Evolutionary conservation across 164 flowering plant species (phyloP), one percentile per base, ranked within the genome.

Genomic region (Vitis rotundifolia): DNA sequence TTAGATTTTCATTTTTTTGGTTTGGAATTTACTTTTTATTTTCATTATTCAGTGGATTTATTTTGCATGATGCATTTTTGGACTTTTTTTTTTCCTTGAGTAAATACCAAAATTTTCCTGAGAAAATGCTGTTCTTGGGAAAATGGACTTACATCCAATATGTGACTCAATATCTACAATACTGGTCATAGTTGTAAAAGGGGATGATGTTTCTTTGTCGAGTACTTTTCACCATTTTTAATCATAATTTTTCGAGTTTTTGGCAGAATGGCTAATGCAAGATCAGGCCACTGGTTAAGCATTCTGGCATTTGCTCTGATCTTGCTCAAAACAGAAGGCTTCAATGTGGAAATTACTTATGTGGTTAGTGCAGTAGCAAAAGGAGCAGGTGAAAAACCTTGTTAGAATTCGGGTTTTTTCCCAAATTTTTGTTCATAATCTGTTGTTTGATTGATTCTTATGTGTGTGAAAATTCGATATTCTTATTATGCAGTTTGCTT

Each of bases 371-470:
- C 90, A 4, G 88, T 88, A 2, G 92, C 87, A 3, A 89, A 86
- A 86, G 97, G 97, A 75, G 97, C 91, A 49, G 97, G 97, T 91
- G 59, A 76, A 75, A 37, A 19, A 8, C 52, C 31, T 51, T 53
- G 14, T 3, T 2, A 13, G 8, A 44, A 48, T 51, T 52, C 9
- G 47, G 9, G 1, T 11, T 18, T 8, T 68, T 57, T 57, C 70
- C 31, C 14, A 0, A 12, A 54, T 52, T n/a, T 11, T 49, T 52
- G 26, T 55, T 22, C 10, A 13, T n/a, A 10, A 11, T 18, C 22
- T 53, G 13, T 29, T 18, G 11, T 65, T 8, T 63, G 3, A 11
- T 60, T 37, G 26, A 0, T 50, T 54, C 57, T 57, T 62, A 14
- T 64, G 6, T 53, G 12, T 59, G 7, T 66, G 58, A 64, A 66